Evolutionary conservation across 768 basidiomycete species (phyloP), one percentile per base, ranked within the genome.

Genomic region (Punctularia strigosozonata): DNA sequence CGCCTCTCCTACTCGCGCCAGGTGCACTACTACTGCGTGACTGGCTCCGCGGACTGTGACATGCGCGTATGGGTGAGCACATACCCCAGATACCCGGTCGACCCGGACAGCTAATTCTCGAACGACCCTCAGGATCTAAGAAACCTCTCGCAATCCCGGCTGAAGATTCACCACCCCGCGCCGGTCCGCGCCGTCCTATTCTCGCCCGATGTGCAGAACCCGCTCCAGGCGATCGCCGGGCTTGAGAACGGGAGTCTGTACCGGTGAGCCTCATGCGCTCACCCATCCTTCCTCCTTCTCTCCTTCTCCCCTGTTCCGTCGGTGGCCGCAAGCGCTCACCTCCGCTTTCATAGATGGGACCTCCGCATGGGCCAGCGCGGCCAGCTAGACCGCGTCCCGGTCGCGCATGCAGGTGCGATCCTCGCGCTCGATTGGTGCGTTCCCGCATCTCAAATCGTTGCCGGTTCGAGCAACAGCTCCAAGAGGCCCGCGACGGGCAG

Each of bases 1-100:
- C 68, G 71, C 35, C 54, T 87, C 40, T 69, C 77, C 2, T 74
- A 79, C 24, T 86, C 84, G 1, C 63, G 71, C n/a, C 63, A 75
- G 10, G 68, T 80, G 7, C 73, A 73, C 24, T 66, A 78, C 45
- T 85, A 82, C 43, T 83, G 80, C 40, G 73, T 85, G 45, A 86
- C 81, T 13, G 84, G 80, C 15, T 84, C 83, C 23, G 78, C 81
- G 6, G 85, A 88, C 50, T 84, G 82, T 1, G 76, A 85, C 50
- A 58, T 87, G 55, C 77, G 83, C 36, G 69, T 86, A 25, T 88
- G 85, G 85, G 84, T 85, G 49, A 39, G 71, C 10, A 31, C 24
- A 14, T 15, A 14, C 6, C 8, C 17, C 31, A 21, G 8, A 36
- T 30, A 15, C 32, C 22, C 31, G 37, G 4, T 24, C 17, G 20